Evolutionary conservation across 257 asterid genomes (phyloP).

Genomic region (Galeopsis tetrahit): DNA sequence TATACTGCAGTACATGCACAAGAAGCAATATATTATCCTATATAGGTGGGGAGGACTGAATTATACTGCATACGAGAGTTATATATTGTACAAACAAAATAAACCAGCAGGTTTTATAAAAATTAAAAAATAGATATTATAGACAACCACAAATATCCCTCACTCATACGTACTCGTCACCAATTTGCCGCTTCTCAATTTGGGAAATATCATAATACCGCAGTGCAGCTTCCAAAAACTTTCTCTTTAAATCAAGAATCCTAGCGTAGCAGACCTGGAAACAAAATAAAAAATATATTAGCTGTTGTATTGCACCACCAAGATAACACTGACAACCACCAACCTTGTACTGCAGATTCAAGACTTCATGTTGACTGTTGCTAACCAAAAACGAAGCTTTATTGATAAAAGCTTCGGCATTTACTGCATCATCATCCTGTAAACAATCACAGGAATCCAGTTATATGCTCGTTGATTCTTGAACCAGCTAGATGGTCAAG

Average conservation of each 20-base stretch:
- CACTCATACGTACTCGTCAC: conserved; percentile 77
- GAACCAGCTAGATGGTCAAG: conserved; percentile 16
- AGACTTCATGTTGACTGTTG: conserved; percentile 87
- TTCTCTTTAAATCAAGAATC: conserved; percentile 92
- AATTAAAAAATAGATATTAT: background rate
- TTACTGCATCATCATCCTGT: conserved; percentile 98
- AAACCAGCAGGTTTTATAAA: background rate
- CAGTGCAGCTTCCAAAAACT: conserved; percentile 97
- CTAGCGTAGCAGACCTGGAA: conserved; percentile 97
- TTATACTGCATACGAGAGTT: background rate
- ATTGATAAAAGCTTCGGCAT: conserved; percentile 96
- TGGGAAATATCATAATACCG: conserved; percentile 98
- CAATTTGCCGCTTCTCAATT: conserved; percentile 94
- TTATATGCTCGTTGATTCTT: conserved; percentile 20
- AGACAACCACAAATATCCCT: conserved; percentile 22
- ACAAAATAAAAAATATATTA: conserved; percentile 4
- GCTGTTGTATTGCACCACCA: conserved; percentile 8
- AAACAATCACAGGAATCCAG: conserved; percentile 27
- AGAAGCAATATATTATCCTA: conserved; percentile 16
- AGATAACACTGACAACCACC: conserved; percentile 27
- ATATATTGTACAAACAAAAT: conserved; percentile 13
- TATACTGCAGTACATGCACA: background rate
- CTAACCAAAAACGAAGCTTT: conserved; percentile 97
- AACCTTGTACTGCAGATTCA: conserved; percentile 95
- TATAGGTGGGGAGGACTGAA: background rate